These are phyloP conservation scores for Helicocarpus griseus DNA, from an alignment of 2,329 filamentous ascomycete species.

Conservation along the genomic window DNA sequence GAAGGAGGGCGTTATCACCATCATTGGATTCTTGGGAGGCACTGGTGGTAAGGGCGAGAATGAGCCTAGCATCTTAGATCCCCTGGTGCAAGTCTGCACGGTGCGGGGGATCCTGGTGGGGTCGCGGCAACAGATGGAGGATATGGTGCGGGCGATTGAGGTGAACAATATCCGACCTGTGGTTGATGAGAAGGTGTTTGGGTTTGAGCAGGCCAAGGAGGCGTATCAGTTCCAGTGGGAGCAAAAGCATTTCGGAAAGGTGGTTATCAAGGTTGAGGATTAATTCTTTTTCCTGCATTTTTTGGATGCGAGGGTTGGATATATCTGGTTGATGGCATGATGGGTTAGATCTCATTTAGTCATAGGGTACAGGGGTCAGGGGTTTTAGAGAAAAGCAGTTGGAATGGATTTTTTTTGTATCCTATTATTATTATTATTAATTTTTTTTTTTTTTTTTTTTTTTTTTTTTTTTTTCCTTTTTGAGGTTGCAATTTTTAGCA, in stretches of 20 bases:
- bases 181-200: conserved; percentile 49
- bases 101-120: conserved; percentile 51
- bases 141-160: conserved; percentile 51
- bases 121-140: conserved; percentile 45
- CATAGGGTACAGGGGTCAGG: no score
- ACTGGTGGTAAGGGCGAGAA: conserved; percentile 27
- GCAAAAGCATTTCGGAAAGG: conserved; percentile 48
- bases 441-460: no score
- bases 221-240: conserved; percentile 45
- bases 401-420: no score
- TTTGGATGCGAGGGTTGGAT: not conserved
- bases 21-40: conserved; percentile 51
- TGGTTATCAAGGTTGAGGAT: conserved; percentile 33
- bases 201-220: conserved; percentile 42
- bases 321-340: not conserved
- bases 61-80: conserved; percentile 45
- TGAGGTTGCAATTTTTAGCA: no score
- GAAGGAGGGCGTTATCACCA: conserved; percentile 45
- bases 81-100: conserved; percentile 42
- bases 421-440: no score
- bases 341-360: not conserved
- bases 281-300: not conserved
- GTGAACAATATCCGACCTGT: conserved; percentile 50
- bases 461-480: no score
- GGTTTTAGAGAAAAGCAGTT: no score